Conservation (phyloP, 2,329 filamentous ascomycete genomes). For the Sporothrix phasma region DNA sequence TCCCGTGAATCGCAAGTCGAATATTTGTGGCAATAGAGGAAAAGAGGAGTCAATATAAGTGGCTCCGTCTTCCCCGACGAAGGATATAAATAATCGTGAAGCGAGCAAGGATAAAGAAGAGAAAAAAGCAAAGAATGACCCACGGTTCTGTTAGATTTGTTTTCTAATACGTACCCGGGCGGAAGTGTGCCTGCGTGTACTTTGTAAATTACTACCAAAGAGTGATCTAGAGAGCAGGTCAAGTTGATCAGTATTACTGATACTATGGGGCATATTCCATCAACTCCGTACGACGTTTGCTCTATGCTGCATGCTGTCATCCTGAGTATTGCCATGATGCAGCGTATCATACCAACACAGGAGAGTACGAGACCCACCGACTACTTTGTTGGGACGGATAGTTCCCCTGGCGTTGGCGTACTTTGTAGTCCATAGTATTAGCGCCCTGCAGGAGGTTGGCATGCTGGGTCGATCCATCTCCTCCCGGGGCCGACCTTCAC, state of each 20-base stretch:
- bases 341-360: background rate
- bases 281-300: too few species aligned
- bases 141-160: background rate
- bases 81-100: background rate
- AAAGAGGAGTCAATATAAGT: background rate
- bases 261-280: too few species aligned
- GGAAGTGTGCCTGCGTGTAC: background rate
- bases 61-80: constrained; percentile 6
- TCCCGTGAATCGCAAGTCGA: background rate
- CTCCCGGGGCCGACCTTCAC: background rate
- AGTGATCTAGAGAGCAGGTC: background rate
- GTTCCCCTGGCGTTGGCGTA: constrained; percentile 1
- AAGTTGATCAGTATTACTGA: too few species aligned
- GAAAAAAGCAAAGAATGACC: background rate
- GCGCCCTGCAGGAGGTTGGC: background rate
- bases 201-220: too few species aligned
- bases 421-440: background rate
- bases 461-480: constrained; percentile 4
- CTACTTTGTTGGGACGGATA: constrained; percentile 6
- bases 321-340: background rate
- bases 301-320: too few species aligned
- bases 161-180: background rate
- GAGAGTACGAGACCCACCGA: background rate
- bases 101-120: background rate
- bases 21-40: background rate